A percentile compares a stretch with the other conserved stretches of the same genome.
Conservation (phyloP, 78 protist genomes). For the Bigelowiella natans region DNA sequence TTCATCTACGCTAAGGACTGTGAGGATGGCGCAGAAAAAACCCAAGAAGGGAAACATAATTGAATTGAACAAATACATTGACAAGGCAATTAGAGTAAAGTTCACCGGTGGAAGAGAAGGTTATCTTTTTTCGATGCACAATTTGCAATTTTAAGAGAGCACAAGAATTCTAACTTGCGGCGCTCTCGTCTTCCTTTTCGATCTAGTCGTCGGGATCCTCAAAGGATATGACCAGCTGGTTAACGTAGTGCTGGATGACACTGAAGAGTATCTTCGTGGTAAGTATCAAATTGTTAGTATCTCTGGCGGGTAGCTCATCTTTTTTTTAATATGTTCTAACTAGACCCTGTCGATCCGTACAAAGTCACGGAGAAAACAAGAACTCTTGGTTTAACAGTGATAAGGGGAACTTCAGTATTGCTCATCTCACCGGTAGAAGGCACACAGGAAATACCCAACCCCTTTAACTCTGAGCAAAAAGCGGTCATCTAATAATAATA, state of each 20-base stretch:
- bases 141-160: too few relatives aligned
- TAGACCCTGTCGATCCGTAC: conserved; percentile 12
- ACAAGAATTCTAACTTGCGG: background rate
- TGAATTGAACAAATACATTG: background rate
- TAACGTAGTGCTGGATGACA: background rate
- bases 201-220: background rate
- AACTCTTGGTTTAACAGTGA: background rate
- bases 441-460: background rate
- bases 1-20: too few relatives aligned
- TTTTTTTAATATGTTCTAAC: background rate
- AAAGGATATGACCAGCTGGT: conserved; percentile 9
- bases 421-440: background rate
- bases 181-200: background rate
- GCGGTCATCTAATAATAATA: background rate
- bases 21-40: conserved; percentile 7
- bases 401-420: background rate
- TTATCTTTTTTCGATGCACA: background rate
- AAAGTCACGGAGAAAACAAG: background rate
- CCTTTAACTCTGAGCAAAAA: background rate
- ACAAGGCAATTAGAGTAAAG: background rate
- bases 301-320: background rate
- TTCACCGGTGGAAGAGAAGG: conserved; percentile 1
- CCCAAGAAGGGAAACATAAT: background rate
- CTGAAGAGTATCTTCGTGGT: background rate
- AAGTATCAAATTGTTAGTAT: background rate